Conservation (phyloP, 108 stramenopile species). For the Skeletonema potamos region DNA sequence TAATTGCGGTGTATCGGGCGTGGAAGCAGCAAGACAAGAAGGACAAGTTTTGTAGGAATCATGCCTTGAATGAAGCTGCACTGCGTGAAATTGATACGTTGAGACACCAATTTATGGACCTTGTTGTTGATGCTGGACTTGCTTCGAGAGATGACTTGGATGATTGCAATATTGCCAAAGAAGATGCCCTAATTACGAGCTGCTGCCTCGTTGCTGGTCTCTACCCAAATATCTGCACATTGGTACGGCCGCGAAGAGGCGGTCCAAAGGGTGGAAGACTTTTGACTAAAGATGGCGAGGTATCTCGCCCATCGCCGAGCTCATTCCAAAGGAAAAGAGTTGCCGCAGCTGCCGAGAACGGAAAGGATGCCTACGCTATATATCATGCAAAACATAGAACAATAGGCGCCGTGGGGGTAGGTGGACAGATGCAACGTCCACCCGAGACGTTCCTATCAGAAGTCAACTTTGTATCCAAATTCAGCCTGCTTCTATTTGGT, state of each 20-base stretch:
- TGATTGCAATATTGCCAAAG: conserved; percentile 34
- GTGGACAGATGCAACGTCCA: conserved; percentile 13
- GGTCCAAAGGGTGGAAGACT: conserved; percentile 45
- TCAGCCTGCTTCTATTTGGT: conserved; percentile 65
- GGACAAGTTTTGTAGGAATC: conserved; percentile 30
- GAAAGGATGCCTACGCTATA: conserved; percentile 68
- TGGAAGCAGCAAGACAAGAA: conserved; percentile 41
- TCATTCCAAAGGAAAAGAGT: conserved; percentile 65
- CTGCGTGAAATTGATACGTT: conserved; percentile 51
- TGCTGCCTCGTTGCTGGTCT: conserved; percentile 67
- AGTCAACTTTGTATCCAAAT: conserved; percentile 70
- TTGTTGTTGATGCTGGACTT: conserved; percentile 59
- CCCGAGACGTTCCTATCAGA: conserved; percentile 53
- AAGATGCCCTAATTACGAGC: conserved; percentile 58
- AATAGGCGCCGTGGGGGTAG: conserved; percentile 23
- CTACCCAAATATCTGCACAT: conserved; percentile 65
- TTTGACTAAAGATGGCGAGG: conserved; percentile 53
- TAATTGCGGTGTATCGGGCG: conserved; percentile 55
- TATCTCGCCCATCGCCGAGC: conserved; percentile 24
- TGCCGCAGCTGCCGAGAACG: conserved; percentile 37
- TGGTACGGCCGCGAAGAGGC: conserved; percentile 52
- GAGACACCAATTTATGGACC: conserved; percentile 48
- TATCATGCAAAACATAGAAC: conserved; percentile 57
- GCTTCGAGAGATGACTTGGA: conserved; percentile 9
- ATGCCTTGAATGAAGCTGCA: conserved; percentile 45